Percentiles rank a stretch among this genome's conserved stretches.
Evolutionary conservation across 75 land plant species (phyloP).

Genomic region (Pseudotsuga menziesii): DNA sequence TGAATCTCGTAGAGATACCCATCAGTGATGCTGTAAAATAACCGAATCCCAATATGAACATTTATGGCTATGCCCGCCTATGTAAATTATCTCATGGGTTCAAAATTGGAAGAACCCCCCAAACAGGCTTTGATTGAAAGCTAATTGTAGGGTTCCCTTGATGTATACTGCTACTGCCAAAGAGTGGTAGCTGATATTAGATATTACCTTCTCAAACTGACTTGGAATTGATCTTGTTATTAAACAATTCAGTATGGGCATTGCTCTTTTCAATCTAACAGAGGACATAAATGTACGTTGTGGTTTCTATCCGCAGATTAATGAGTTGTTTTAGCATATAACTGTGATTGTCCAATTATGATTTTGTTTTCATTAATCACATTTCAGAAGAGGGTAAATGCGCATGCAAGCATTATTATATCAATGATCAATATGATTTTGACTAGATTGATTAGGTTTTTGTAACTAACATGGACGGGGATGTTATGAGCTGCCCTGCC

Average conservation of each 20-base stretch:
- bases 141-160: not conserved
- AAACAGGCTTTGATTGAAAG: conserved; percentile 7
- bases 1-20: not conserved
- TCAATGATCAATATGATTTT: not conserved
- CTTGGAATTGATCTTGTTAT: not conserved
- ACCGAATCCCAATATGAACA: not conserved
- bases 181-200: not conserved
- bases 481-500: not conserved
- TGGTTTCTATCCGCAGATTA: not conserved
- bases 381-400: not conserved
- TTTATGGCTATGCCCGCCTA: not conserved
- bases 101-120: not conserved
- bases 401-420: not conserved
- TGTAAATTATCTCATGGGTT: not conserved
- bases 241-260: not conserved
- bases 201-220: not conserved
- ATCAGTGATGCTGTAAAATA: conserved; percentile 7
- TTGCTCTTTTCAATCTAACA: not conserved
- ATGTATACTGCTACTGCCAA: conserved; percentile 5
- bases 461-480: not conserved
- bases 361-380: not conserved
- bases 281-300: not conserved
- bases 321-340: not conserved
- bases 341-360: not conserved
- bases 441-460: not conserved